Evolutionary conservation across 2,329 filamentous ascomycete species (phyloP), one percentile per base, ranked within the genome.

Genomic region (Cytospora piceicola): DNA sequence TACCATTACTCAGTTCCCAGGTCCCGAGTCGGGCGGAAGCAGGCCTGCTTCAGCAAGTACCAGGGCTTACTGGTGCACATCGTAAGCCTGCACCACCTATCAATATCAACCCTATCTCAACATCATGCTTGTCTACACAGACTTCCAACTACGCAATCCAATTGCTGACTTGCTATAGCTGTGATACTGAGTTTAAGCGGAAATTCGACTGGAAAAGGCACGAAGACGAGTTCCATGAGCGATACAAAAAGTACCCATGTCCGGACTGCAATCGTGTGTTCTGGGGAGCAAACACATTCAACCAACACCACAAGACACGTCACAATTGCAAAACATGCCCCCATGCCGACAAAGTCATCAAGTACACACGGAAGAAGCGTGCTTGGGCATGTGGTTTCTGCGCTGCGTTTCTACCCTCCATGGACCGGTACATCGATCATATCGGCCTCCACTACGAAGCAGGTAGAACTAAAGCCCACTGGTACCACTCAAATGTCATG

Each of bases 361-460:
- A 83, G 71, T 87, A 87, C 52, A 73, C 69, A 61, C 82, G 87
- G 67, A 83, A 83, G 67, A 88, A 89, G 78, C 83, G 87, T 69
- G 87, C 88, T 49, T 90, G 87, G 84, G 88, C 87, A 1, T 90
- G 88, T 69, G 88, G 88, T 30, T 90, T 90, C 75, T 90, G 88
- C 71, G 87, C 85, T 4, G 84, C 83, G 20, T 80, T 90, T 52
- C 82, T 89, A 65, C 82, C 85, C 20, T 85, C 86, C 15, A 85
- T 87, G 69, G 87, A 90, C 72, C 86, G 88, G 63, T 85, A 89
- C 71, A 88, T 89, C 67, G 86, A 90, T 72, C 88, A 90, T 69
- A 86, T 90, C 39, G 87, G 87, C 24, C 79, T 82, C n/a, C 88
- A 90, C 70, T 90, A 89, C 71, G 88, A 90, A 73, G 79, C 80